Evolutionary conservation across 176 grass and related monocot genomes (phyloP), one percentile per base, ranked within the genome.

Genomic region (Hordeum marinum): DNA sequence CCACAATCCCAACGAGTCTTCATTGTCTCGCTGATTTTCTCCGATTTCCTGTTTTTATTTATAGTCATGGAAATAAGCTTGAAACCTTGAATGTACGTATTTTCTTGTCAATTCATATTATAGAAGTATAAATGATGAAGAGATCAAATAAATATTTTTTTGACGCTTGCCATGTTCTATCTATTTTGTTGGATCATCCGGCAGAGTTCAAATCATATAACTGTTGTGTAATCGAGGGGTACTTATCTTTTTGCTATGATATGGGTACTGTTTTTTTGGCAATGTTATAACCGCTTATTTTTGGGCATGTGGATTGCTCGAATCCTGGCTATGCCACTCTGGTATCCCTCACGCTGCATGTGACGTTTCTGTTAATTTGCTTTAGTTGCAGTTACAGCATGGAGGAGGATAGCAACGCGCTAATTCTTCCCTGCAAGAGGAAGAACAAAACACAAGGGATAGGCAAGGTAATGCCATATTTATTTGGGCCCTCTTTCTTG

Each of bases 341-440:
- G 52, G 54, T 46, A 42, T 78, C 35, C n/a, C 4, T 27, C 40
- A 26, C 24, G 86, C 61, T 83, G 52, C 41, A 43, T 23, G 40
- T 87, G 84, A 75, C 11, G 52, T 54, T 57, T 57, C 54, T 87
- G n/a, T 3, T 0, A 75, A 41, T 25, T 45, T 9, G 14, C 61
- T 57, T 17, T 11, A 12, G 57, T 79, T 84, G 67, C 79, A 93
- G 85, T 52, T 85, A 73, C 48, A 84, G 43, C 68, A 80, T 74
- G 50, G 91, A 94, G 17, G 83, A 57, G 2, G 54, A 85, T 66
- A 94, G 92, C 79, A 97, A 97, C 80, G 75, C 76, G 1, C 31
- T 88, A 76, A 70, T 97, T 84, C 79, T 97, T 76, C 88, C 88
- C 21, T 88, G 86, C 82, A 97, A 83, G 41, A 90, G 77, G 83